Percentiles rank a stretch among this genome's conserved stretches.
phyloP scores from a whole-genome alignment of 495 filamentous ascomycete genomes.

The Aspergillus funiculosus region DNA sequence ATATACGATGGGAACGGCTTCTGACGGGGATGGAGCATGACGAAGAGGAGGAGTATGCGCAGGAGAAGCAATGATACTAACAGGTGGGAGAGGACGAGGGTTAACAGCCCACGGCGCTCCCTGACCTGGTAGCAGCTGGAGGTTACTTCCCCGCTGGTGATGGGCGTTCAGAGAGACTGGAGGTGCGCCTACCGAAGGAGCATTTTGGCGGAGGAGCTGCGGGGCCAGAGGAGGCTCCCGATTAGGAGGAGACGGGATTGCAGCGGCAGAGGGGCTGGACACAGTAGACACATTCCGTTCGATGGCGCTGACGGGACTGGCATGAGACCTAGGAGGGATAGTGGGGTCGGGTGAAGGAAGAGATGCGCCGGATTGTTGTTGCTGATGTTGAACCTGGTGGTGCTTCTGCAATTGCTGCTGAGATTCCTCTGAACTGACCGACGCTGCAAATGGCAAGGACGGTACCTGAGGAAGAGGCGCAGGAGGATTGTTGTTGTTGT shows the following conservation, averaged over 20 bases:
- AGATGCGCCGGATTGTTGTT: constrained; percentile 2
- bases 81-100: background rate
- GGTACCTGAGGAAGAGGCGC: constrained; percentile 4
- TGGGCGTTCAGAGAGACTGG: background rate
- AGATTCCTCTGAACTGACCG: background rate
- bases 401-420: background rate
- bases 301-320: constrained; percentile 15
- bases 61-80: background rate
- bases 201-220: background rate
- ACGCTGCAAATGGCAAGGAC: no score
- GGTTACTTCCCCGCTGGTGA: background rate
- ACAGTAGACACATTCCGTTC: constrained; percentile 9
- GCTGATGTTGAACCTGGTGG: background rate
- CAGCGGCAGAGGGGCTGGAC: constrained; percentile 4
- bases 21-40: background rate
- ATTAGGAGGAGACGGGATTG: constrained; percentile 11
- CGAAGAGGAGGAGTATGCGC: background rate
- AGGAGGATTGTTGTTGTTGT: no score
- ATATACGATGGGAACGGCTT: background rate
- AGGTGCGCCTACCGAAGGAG: background rate
- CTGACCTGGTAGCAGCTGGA: no score
- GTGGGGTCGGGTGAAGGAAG: constrained; percentile 24
- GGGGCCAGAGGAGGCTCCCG: background rate
- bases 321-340: constrained; percentile 10
- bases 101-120: no score